Percentiles rank a stretch among this genome's conserved stretches.
phyloP scores from a whole-genome alignment of 1,284 basidiomycete species.

The Exobasidium cylindrosporum region DNA sequence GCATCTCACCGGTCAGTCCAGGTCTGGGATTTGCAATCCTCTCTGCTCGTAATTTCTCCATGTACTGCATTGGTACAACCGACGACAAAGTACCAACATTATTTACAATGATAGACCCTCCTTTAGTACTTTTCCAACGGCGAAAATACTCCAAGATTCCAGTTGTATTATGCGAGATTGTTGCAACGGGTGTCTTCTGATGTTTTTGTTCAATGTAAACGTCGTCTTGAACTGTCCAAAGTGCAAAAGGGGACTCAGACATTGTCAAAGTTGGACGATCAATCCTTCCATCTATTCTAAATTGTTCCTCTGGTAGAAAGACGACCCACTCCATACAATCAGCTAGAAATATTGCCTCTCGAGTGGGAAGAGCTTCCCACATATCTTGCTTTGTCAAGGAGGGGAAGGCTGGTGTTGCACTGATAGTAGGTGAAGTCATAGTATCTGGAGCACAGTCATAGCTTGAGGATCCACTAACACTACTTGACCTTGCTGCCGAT shows the following conservation, averaged over 20 bases:
- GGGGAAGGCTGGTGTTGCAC: background rate
- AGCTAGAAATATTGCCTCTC: constrained; percentile 30
- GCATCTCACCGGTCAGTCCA: background rate
- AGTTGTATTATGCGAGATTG: background rate
- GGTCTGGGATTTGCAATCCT: constrained; percentile 7
- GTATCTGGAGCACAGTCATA: background rate
- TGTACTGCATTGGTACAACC: background rate
- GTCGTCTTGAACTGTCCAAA: constrained; percentile 1
- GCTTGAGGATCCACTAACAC: background rate
- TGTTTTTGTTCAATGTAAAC: background rate
- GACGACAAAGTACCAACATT: background rate
- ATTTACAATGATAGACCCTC: background rate
- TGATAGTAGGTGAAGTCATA: background rate
- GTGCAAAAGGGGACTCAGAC: background rate
- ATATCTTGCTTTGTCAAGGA: constrained; percentile 1
- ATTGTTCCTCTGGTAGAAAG: constrained; percentile 18
- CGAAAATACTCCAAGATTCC: background rate
- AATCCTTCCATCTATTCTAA: constrained; percentile 13
- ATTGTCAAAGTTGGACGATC: background rate
- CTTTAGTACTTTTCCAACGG: background rate
- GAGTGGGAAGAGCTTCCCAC: constrained; percentile 26
- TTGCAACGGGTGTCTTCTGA: background rate
- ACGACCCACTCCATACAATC: constrained; percentile 36
- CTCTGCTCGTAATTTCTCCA: background rate
- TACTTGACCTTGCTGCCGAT: background rate